These are phyloP conservation scores for Rutstroemia sp. DNA, from an alignment of 2,329 filamentous ascomycete genomes.

Conservation along the genomic window DNA sequence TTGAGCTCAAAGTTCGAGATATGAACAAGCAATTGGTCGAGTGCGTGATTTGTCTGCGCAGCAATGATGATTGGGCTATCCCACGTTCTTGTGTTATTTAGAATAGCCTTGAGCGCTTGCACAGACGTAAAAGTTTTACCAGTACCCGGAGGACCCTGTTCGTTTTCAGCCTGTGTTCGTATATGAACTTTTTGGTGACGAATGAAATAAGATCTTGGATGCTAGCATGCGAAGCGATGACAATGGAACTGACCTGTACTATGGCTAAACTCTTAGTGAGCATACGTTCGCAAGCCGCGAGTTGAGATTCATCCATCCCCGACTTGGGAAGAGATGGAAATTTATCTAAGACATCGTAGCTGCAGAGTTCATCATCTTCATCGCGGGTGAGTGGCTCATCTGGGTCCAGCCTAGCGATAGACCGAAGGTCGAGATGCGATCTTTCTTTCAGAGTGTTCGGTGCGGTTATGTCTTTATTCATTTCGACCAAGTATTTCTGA, in stretches of 20 bases:
- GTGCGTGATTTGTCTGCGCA: conserved; percentile 84
- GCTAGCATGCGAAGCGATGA: background rate
- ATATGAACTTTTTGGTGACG: no score
- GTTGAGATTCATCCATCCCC: conserved; percentile 64
- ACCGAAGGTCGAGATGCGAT: conserved; percentile 9
- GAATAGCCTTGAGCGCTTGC: conserved; percentile 57
- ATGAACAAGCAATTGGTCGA: conserved; percentile 66
- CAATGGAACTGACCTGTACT: conserved; percentile 44
- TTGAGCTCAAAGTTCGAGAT: conserved; percentile 45
- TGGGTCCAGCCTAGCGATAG: background rate
- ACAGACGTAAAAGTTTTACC: conserved; percentile 81
- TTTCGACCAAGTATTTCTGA: conserved; percentile 4
- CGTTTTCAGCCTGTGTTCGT: background rate
- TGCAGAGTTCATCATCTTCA: conserved; percentile 29
- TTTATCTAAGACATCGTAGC: conserved; percentile 44
- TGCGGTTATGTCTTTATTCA: conserved; percentile 11
- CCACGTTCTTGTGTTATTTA: conserved; percentile 46
- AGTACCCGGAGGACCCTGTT: conserved; percentile 60
- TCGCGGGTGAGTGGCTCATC: conserved; percentile 6
- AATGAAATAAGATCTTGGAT: background rate
- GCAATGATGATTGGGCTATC: conserved; percentile 70
- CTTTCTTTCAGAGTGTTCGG: background rate
- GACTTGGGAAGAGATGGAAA: conserved; percentile 43
- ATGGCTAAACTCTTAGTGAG: conserved; percentile 66
- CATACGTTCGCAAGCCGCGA: conserved; percentile 59